A percentile compares a stretch with the other conserved stretches of the same genome.
phyloP scores from a whole-genome alignment of 441 rosid species.

The Erysimum cheiri region DNA sequence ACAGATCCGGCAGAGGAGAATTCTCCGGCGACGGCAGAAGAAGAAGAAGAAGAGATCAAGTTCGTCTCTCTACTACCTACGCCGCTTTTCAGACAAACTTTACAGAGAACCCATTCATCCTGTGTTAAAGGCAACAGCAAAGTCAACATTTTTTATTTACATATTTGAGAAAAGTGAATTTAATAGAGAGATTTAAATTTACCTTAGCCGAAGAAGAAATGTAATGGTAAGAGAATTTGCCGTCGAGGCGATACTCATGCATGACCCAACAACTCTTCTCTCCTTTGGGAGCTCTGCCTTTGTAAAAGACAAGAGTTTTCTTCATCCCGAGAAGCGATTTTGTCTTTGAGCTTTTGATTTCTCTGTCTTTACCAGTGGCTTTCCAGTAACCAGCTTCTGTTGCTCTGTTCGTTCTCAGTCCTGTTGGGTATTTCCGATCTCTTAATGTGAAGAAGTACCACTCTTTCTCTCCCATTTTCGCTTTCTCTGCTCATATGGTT shows the following conservation, averaged over 20 bases:
- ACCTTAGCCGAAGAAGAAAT: constrained; percentile 80
- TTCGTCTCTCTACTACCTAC: constrained; percentile 42
- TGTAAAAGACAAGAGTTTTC: constrained; percentile 85
- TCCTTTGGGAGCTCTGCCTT: constrained; percentile 93
- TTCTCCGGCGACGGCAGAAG: constrained; percentile 9
- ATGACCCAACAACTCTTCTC: constrained; percentile 93
- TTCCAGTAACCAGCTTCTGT: constrained; percentile 97
- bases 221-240: constrained; percentile 82
- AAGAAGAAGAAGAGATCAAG: constrained; percentile 34
- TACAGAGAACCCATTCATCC: constrained; percentile 94
- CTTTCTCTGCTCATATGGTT: constrained; percentile 59
- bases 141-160: neutral
- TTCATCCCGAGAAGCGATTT: constrained; percentile 86
- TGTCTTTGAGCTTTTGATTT: constrained; percentile 85
- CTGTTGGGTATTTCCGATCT: constrained; percentile 91
- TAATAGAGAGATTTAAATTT: neutral
- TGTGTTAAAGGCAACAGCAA: constrained; percentile 17
- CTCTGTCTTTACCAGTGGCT: constrained; percentile 92
- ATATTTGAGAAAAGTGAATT: neutral
- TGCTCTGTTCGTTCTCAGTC: constrained; percentile 87
- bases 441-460: constrained; percentile 90
- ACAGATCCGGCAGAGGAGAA: constrained; percentile 53
- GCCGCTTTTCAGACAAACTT: constrained; percentile 74
- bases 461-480: constrained; percentile 91
- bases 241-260: constrained; percentile 96